Evolutionary conservation across 176 grass and related monocot genomes (phyloP).

Genomic region (Musa itinerans): DNA sequence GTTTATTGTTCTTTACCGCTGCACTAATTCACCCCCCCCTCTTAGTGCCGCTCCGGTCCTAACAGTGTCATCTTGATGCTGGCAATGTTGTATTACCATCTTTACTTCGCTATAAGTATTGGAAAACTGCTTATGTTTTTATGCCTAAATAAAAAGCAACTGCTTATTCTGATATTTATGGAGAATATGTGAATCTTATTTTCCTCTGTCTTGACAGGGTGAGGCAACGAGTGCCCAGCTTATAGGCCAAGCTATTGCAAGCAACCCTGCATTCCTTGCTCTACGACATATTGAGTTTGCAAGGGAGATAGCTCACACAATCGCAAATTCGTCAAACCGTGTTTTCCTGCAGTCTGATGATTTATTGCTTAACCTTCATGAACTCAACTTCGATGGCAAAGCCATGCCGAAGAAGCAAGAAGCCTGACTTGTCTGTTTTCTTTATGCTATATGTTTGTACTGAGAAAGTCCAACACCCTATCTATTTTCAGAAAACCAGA

Average conservation of each 20-base stretch:
- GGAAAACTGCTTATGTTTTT: no score
- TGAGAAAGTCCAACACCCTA: no score
- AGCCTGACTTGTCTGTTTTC: neutral
- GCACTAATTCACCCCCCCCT: no score
- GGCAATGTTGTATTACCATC: neutral
- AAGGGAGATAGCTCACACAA: slow-evolving; percentile 77
- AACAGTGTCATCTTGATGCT: neutral
- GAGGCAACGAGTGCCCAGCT: slow-evolving; percentile 93
- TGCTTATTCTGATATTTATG: no score
- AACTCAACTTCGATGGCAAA: slow-evolving; percentile 24
- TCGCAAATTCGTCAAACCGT: slow-evolving; percentile 63
- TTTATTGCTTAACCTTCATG: slow-evolving; percentile 71
- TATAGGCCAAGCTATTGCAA: slow-evolving; percentile 75
- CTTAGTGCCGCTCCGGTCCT: no score
- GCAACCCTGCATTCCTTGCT: slow-evolving; percentile 71
- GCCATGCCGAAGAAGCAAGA: neutral
- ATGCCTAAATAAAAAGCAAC: no score
- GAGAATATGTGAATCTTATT: neutral
- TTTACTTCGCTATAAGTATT: neutral
- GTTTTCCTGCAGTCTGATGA: slow-evolving; percentile 76
- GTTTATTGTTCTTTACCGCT: no score
- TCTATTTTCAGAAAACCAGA: no score
- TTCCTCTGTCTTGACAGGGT: slow-evolving; percentile 41
- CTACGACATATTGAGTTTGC: slow-evolving; percentile 77
- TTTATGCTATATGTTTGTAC: neutral